These are phyloP conservation scores for Ascochyta fabae DNA, from an alignment of 2,329 filamentous ascomycete genomes.

Conservation along the genomic window DNA sequence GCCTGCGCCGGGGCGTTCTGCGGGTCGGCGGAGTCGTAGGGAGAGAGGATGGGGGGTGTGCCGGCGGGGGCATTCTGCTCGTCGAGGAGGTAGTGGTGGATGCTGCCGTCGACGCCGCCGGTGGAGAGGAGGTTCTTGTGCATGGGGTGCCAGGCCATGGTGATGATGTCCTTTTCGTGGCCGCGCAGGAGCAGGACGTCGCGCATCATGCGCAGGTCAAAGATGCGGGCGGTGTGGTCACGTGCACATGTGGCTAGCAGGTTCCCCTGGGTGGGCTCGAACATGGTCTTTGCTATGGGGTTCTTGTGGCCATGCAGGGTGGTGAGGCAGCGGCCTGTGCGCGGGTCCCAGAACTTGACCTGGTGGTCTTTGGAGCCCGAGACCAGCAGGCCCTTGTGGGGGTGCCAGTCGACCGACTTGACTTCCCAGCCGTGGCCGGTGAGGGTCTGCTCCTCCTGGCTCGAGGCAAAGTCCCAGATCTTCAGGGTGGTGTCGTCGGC, in stretches of 20 bases:
- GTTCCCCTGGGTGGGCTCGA: conserved; percentile 83
- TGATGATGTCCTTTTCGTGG: conserved; percentile 95
- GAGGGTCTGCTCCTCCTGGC: conserved; percentile 80
- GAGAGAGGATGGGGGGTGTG: conserved; percentile 73
- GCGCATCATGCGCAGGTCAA: conserved; percentile 97
- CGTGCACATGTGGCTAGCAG: conserved; percentile 91
- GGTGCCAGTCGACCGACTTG: conserved; percentile 97
- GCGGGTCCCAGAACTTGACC: conserved; percentile 98
- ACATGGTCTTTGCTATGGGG: conserved; percentile 89
- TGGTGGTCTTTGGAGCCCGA: conserved; percentile 97
- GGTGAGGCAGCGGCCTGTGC: conserved; percentile 85
- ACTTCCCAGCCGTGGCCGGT: conserved; percentile 98
- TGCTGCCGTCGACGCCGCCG: conserved; percentile 85
- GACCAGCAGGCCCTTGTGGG: conserved; percentile 88
- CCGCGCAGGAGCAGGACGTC: conserved; percentile 93
- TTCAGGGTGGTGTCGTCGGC: conserved; percentile 93
- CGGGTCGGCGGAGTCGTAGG: conserved; percentile 82
- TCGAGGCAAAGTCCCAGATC: conserved; percentile 93
- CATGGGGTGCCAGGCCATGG: conserved; percentile 90
- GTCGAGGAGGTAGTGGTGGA: conserved; percentile 94
- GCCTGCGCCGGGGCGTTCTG: conserved; percentile 81
- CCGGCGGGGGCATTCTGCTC: conserved; percentile 86
- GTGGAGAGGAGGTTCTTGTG: conserved; percentile 89
- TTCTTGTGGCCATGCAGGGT: conserved; percentile 98
- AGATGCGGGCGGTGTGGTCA: conserved; percentile 90